Evolutionary conservation across 1,284 basidiomycete genomes (phyloP).

Genomic region (Exobasidium cylindrosporum): DNA sequence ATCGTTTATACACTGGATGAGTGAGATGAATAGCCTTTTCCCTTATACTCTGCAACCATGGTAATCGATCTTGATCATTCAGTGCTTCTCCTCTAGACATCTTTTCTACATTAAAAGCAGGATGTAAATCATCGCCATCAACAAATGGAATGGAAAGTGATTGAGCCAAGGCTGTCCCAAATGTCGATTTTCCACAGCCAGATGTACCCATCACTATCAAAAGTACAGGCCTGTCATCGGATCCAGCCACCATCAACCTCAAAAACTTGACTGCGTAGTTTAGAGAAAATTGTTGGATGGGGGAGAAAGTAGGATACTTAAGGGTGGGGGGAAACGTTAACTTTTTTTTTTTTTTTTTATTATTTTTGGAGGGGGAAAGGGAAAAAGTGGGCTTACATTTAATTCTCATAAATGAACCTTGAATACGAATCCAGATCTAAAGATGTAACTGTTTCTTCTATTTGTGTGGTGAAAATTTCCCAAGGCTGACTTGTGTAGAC

Average conservation of each 20-base stretch:
- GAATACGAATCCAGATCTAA: too few relatives aligned
- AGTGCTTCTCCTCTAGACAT: constrained; percentile 79
- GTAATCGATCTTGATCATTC: constrained; percentile 72
- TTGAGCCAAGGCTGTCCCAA: constrained; percentile 67
- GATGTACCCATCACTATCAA: too few relatives aligned
- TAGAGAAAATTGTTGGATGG: constrained; percentile 1
- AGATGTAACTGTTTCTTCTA: too few relatives aligned
- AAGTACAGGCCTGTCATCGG: too few relatives aligned
- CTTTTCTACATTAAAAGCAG: constrained; percentile 76
- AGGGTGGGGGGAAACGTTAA: too few relatives aligned
- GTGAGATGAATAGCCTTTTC: constrained; percentile 60
- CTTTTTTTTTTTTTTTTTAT: too few relatives aligned
- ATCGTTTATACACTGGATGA: background rate
- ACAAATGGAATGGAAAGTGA: constrained; percentile 71
- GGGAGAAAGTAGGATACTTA: background rate
- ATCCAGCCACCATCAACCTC: background rate
- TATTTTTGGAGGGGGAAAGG: too few relatives aligned
- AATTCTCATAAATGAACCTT: too few relatives aligned
- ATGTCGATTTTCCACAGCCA: constrained; percentile 74
- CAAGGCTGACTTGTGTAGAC: too few relatives aligned
- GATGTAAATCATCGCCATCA: constrained; percentile 87
- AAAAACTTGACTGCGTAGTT: background rate
- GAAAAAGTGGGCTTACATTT: too few relatives aligned
- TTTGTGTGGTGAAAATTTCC: too few relatives aligned
- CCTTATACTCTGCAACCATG: constrained; percentile 78